Evolutionary conservation across 106 monocot species (phyloP).

Genomic region (Triglochin maritima): DNA sequence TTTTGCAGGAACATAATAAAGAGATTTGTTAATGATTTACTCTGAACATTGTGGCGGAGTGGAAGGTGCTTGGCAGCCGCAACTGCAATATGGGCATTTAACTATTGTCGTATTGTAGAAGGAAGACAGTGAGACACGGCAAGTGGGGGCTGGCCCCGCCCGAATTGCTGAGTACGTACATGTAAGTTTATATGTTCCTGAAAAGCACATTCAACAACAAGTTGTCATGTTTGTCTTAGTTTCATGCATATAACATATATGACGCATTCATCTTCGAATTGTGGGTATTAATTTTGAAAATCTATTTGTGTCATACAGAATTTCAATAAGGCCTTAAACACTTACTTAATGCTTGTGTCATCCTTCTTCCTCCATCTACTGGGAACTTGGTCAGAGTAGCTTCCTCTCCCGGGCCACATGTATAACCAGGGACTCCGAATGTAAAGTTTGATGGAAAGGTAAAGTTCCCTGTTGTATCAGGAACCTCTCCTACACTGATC

Average conservation of each 20-base stretch:
- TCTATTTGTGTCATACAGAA: neutral
- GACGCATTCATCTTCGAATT: neutral
- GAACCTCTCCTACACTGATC: slow-evolving; percentile 24
- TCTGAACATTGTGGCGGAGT: slow-evolving; percentile 22
- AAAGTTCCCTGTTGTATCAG: neutral
- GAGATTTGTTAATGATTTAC: slow-evolving; percentile 12
- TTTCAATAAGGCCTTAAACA: neutral
- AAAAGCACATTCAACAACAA: neutral
- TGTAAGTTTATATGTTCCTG: slow-evolving; percentile 63
- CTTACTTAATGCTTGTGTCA: slow-evolving; percentile 53
- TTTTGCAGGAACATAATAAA: neutral
- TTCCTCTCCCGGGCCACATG: slow-evolving; percentile 32
- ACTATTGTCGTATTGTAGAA: slow-evolving; percentile 60
- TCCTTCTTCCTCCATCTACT: slow-evolving; percentile 10
- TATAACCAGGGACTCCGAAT: slow-evolving; percentile 55
- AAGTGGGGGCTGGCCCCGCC: slow-evolving; percentile 27
- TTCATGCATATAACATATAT: neutral
- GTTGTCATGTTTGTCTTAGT: too few species aligned
- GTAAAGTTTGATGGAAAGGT: slow-evolving; percentile 20
- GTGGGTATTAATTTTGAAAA: too few species aligned
- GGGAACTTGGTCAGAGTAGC: slow-evolving; percentile 34
- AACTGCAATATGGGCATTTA: slow-evolving; percentile 60
- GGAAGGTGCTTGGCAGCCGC: slow-evolving; percentile 34
- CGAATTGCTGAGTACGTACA: slow-evolving; percentile 59
- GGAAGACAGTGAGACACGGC: slow-evolving; percentile 76